phyloP scores from a whole-genome alignment of 768 basidiomycete genomes.

The Collybiopsis confluens region DNA sequence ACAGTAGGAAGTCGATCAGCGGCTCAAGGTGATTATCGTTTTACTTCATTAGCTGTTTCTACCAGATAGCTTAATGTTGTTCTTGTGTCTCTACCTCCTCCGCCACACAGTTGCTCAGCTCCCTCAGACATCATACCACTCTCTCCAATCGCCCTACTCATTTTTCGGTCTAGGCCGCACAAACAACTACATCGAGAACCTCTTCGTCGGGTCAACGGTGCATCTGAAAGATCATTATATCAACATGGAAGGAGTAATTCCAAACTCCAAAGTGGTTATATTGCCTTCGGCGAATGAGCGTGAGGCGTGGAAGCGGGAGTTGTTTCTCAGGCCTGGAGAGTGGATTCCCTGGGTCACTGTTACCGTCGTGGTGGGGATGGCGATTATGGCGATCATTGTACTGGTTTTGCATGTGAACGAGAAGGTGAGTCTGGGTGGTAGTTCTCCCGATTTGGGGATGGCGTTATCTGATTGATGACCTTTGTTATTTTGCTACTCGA shows the following conservation, averaged over 20 bases:
- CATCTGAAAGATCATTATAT: slow-evolving; percentile 71
- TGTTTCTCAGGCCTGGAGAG: slow-evolving; percentile 90
- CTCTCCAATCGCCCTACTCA: slow-evolving; percentile 86
- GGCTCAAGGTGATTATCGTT: slow-evolving; percentile 65
- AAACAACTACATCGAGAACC: slow-evolving; percentile 99
- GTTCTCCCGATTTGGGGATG: slow-evolving; percentile 17
- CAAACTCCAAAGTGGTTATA: slow-evolving; percentile 96
- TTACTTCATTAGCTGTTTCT: no score
- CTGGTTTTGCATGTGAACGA: slow-evolving; percentile 87
- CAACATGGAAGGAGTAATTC: slow-evolving; percentile 95
- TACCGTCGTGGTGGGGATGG: slow-evolving; percentile 71
- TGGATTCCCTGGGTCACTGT: slow-evolving; percentile 99
- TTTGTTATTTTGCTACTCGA: slow-evolving; percentile 8
- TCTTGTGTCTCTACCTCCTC: background rate
- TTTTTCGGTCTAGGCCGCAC: slow-evolving; percentile 97
- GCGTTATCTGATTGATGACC: slow-evolving; percentile 10
- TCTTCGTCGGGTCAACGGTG: slow-evolving; percentile 91
- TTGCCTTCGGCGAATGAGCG: slow-evolving; percentile 59
- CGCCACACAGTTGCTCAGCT: slow-evolving; percentile 73
- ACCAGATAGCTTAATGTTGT: no score
- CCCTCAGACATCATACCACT: slow-evolving; percentile 88
- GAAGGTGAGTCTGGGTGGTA: slow-evolving; percentile 53
- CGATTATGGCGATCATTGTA: slow-evolving; percentile 75
- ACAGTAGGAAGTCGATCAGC: slow-evolving; percentile 85
- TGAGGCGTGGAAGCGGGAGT: slow-evolving; percentile 76